phyloP scores from a whole-genome alignment of 495 filamentous ascomycete species.

The Sabuloglossum arenarium region DNA sequence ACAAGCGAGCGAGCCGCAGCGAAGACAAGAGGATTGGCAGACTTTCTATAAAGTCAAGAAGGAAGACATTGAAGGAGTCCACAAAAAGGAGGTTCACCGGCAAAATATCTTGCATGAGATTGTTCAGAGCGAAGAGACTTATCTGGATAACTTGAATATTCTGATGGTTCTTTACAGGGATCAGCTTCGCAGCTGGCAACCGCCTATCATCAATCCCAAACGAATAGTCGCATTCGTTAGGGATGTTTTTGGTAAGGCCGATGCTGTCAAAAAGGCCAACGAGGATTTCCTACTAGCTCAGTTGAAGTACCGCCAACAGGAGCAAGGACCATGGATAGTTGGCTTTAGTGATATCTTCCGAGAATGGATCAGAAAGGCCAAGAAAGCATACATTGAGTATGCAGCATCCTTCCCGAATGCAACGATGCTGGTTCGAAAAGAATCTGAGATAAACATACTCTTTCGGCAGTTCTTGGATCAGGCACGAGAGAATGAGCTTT shows the following conservation, averaged over 20 bases:
- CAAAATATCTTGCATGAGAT: conserved; percentile 95
- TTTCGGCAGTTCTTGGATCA: conserved; percentile 75
- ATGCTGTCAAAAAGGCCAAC: conserved; percentile 75
- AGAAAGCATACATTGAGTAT: conserved; percentile 75
- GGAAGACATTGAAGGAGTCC: conserved; percentile 41
- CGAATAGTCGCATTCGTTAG: conserved; percentile 55
- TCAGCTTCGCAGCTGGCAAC: conserved; percentile 47
- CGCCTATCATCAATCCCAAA: conserved; percentile 58
- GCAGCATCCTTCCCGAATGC: conserved; percentile 74
- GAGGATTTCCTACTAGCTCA: conserved; percentile 89
- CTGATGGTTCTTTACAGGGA: conserved; percentile 75
- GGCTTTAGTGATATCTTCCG: conserved; percentile 96
- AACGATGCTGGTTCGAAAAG: conserved; percentile 61
- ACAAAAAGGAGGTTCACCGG: conserved; percentile 76
- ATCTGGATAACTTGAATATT: conserved; percentile 71
- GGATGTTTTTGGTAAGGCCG: conserved; percentile 79
- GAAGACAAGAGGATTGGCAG: conserved; percentile 65
- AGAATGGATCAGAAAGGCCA: conserved; percentile 96
- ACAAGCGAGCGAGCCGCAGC: conserved; percentile 43
- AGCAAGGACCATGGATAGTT: conserved; percentile 83
- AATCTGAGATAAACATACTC: conserved; percentile 62
- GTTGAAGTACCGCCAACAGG: conserved; percentile 90
- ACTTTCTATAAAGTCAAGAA: conserved; percentile 77
- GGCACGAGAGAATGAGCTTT: conserved; percentile 57
- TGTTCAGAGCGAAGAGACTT: conserved; percentile 78